Conservation (phyloP, 306 rosid species). For the Arachis stenosperma region DNA sequence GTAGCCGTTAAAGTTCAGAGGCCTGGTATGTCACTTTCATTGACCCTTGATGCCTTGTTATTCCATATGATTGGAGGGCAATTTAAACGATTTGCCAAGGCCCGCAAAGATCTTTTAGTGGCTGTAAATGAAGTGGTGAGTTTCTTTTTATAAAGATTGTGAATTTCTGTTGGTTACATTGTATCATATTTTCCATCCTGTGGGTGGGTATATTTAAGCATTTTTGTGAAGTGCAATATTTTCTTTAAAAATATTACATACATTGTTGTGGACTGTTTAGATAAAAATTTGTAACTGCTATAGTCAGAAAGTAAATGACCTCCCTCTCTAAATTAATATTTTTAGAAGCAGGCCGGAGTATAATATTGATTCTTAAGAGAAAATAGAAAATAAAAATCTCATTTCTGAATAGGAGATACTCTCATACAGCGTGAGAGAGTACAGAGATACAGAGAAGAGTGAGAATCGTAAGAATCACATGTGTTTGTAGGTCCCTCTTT, state of each 20-base stretch:
- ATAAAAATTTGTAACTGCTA: not conserved
- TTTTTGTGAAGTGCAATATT: not conserved
- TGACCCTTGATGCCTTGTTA: slow-evolving; percentile 96
- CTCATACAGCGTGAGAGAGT: no score
- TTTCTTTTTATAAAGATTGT: slow-evolving; percentile 35
- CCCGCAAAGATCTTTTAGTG: slow-evolving; percentile 88
- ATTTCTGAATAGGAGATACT: no score
- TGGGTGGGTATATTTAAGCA: not conserved
- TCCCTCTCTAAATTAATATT: not conserved
- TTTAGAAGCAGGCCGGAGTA: not conserved
- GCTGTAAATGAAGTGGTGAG: slow-evolving; percentile 97
- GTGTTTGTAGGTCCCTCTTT: no score
- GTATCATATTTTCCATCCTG: slow-evolving; percentile 30
- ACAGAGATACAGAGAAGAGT: no score
- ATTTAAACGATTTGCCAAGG: slow-evolving; percentile 84
- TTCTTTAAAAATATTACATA: not conserved
- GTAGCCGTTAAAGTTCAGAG: slow-evolving; percentile 98
- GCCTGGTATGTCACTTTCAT: slow-evolving; percentile 89
- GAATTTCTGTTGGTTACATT: slow-evolving; percentile 18
- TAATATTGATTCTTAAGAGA: no score
- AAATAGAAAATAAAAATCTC: no score
- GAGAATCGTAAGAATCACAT: no score
- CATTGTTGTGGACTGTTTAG: not conserved
- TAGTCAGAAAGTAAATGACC: not conserved
- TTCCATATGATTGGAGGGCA: slow-evolving; percentile 97